Percentiles rank a stretch among this genome's conserved stretches.
Evolutionary conservation across 352 stramenopile species (phyloP).

Genomic region (Pythium brassicae): DNA sequence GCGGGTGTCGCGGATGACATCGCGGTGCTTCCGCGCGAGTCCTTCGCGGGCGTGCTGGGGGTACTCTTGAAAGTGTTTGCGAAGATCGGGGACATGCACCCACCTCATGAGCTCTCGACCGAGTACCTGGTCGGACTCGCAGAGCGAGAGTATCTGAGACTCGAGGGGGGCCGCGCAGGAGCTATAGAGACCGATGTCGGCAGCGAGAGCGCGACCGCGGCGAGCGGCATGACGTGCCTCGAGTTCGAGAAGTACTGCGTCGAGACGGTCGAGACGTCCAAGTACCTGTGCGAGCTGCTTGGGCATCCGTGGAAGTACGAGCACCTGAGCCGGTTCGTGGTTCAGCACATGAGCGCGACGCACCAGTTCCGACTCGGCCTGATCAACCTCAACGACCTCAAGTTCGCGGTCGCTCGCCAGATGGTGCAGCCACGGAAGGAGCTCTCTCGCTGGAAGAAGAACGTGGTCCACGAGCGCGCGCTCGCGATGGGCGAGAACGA

Average conservation of each 20-base stretch:
- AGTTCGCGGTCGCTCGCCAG: constrained; percentile 67
- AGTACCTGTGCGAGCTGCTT: constrained; percentile 69
- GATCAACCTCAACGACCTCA: constrained; percentile 86
- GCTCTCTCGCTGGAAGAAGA: constrained; percentile 65
- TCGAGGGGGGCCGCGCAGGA: constrained; percentile 23
- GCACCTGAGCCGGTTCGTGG: constrained; percentile 76
- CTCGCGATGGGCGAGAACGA: constrained; percentile 90
- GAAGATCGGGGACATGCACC: constrained; percentile 54
- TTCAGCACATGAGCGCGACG: constrained; percentile 80
- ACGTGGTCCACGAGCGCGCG: constrained; percentile 82
- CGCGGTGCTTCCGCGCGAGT: constrained; percentile 31
- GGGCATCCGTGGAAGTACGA: constrained; percentile 67
- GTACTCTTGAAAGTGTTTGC: constrained; percentile 48
- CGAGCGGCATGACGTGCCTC: constrained; percentile 62
- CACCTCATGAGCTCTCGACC: constrained; percentile 26
- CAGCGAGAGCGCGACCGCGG: background rate
- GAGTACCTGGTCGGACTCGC: constrained; percentile 39
- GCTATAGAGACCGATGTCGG: background rate
- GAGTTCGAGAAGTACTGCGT: constrained; percentile 77
- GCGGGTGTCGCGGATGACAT: constrained; percentile 19
- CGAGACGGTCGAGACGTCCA: constrained; percentile 43
- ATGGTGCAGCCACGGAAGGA: constrained; percentile 39
- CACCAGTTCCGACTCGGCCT: constrained; percentile 88
- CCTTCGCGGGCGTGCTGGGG: constrained; percentile 44
- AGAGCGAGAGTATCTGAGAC: constrained; percentile 59